Evolutionary conservation across 176 grass and related monocot genomes (phyloP).

Genomic region (Saccharum spontaneum): DNA sequence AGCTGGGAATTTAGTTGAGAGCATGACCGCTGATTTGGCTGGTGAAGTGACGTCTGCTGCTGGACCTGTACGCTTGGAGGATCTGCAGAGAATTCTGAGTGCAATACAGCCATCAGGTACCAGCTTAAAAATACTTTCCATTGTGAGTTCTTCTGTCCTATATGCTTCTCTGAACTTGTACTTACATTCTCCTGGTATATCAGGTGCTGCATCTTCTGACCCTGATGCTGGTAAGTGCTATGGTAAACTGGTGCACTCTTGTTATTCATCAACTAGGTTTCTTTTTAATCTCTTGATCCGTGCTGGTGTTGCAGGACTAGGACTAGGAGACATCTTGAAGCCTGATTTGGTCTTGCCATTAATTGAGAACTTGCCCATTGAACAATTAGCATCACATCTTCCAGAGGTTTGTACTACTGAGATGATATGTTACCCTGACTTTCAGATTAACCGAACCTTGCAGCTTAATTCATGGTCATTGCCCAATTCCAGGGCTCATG

Average conservation of each 20-base stretch:
- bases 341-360: conserved; percentile 80
- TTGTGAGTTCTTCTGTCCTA: conserved; percentile 7
- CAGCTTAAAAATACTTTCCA: background rate
- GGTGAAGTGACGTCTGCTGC: conserved; percentile 92
- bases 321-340: conserved; percentile 91
- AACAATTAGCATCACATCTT: conserved; percentile 55
- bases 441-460: conserved; percentile 20
- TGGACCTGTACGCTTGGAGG: conserved; percentile 77
- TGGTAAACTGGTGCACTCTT: conserved; percentile 26
- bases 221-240: conserved; percentile 80
- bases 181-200: conserved; percentile 13
- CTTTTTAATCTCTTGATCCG: conserved; percentile 5
- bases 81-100: conserved; percentile 96
- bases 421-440: background rate
- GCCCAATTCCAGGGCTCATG: conserved; percentile 71
- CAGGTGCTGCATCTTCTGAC: conserved; percentile 66
- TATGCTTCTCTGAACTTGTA: background rate
- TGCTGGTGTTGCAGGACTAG: conserved; percentile 56
- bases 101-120: conserved; percentile 89
- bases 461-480: conserved; percentile 22
- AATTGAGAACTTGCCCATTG: conserved; percentile 71
- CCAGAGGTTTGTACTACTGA: conserved; percentile 34
- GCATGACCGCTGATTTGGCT: conserved; percentile 77
- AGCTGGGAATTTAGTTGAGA: conserved; percentile 98
- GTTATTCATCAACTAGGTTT: conserved; percentile 4